A percentile compares a stretch with the other conserved stretches of the same genome.
These are phyloP conservation scores for Fistulinella cinereoalba DNA, from an alignment of 1,284 basidiomycete genomes.

Conservation along the genomic window DNA sequence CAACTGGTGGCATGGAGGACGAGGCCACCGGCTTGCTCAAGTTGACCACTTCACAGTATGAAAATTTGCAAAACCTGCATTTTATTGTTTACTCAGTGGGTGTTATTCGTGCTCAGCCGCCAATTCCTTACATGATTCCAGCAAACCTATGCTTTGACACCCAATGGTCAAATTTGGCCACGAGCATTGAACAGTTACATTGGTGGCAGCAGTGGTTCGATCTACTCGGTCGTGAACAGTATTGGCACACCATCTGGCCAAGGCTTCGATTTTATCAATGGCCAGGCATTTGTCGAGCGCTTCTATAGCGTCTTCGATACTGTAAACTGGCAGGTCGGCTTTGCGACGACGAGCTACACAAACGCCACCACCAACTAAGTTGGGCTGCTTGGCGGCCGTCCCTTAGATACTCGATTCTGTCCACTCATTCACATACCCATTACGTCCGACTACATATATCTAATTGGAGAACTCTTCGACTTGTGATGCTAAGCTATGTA, in stretches of 20 bases:
- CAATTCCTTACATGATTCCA: constrained; percentile 8
- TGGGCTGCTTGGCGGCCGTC: too few species aligned
- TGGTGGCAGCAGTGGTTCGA: constrained; percentile 37
- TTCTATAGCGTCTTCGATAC: constrained; percentile 69
- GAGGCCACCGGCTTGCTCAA: constrained; percentile 39
- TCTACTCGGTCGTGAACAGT: constrained; percentile 53
- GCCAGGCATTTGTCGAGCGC: constrained; percentile 57
- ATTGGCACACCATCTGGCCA: constrained; percentile 38
- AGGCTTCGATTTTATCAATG: constrained; percentile 54
- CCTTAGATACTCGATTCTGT: too few species aligned
- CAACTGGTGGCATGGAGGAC: constrained; percentile 53
- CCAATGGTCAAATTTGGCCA: constrained; percentile 53
- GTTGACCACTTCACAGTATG: constrained; percentile 38
- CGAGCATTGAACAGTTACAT: constrained; percentile 41
- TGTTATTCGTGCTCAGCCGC: background rate
- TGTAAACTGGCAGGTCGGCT: constrained; percentile 49
- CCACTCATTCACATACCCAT: too few species aligned
- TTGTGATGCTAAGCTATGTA: too few species aligned
- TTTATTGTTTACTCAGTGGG: constrained; percentile 42
- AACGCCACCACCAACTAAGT: constrained; percentile 23
- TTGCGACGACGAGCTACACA: constrained; percentile 58
- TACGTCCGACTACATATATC: too few species aligned
- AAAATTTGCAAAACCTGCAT: constrained; percentile 39
- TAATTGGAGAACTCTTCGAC: too few species aligned
- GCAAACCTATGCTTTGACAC: constrained; percentile 39